A percentile compares a stretch with the other conserved stretches of the same genome.
Conservation (phyloP, 2,329 filamentous ascomycete species). For the Elsinoe perseae region DNA sequence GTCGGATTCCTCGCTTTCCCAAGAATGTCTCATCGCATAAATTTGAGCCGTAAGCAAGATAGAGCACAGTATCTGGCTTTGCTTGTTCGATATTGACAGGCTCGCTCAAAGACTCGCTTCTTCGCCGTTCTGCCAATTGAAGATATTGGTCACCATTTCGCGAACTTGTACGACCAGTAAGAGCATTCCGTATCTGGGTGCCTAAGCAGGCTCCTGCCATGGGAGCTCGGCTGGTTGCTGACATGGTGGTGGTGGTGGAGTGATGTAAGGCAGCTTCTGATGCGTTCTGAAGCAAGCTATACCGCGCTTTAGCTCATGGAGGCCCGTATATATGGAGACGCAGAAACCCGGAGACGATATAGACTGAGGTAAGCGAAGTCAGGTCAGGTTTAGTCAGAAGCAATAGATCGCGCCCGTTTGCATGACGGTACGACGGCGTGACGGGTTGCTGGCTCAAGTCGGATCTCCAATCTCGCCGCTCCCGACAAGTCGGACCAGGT, state of each 20-base stretch:
- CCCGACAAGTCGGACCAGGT: background rate
- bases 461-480: conserved; percentile 2
- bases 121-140: conserved; percentile 10
- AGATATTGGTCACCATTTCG: background rate
- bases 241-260: background rate
- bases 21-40: conserved; percentile 72
- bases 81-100: conserved; percentile 4
- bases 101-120: conserved; percentile 9
- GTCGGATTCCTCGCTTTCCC: conserved; percentile 67
- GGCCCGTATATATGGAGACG: background rate
- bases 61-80: conserved; percentile 26
- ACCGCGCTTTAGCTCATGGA: background rate
- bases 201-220: background rate
- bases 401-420: background rate
- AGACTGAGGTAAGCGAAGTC: background rate
- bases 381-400: background rate
- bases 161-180: background rate
- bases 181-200: background rate
- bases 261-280: no score
- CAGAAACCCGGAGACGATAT: background rate
- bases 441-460: background rate
- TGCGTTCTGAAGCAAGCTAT: no score
- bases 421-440: background rate
- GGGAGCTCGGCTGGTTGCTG: background rate
- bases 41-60: conserved; percentile 79